Percentiles rank a stretch among this genome's conserved stretches.
Conservation (phyloP, 345 rosid genomes). For the Mangifera indica region DNA sequence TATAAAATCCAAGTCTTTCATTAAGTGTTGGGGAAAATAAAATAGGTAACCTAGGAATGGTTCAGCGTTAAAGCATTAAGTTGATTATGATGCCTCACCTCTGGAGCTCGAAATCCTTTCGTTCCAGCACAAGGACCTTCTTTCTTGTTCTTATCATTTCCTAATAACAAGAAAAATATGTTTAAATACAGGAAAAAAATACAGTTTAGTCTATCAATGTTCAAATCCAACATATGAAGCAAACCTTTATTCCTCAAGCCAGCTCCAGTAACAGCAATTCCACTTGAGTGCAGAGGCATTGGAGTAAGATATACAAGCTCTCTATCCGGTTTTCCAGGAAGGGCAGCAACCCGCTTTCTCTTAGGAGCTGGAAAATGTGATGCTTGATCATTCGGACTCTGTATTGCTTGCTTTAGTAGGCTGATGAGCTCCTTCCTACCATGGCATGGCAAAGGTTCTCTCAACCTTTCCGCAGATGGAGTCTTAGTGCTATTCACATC, state of each 20-base stretch:
- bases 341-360: conserved; percentile 86
- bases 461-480: conserved; percentile 69
- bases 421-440: conserved; percentile 89
- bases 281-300: conserved; percentile 65
- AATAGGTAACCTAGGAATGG: background rate
- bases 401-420: conserved; percentile 70
- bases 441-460: conserved; percentile 90
- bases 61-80: conserved; percentile 1
- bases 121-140: conserved; percentile 98
- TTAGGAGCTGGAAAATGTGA: conserved; percentile 60
- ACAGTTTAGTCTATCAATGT: background rate
- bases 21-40: background rate
- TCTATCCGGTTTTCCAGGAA: conserved; percentile 51
- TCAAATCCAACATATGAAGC: conserved; percentile 11
- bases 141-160: conserved; percentile 55
- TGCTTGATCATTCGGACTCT: conserved; percentile 52
- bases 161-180: conserved; percentile 27
- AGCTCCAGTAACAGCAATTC: conserved; percentile 39
- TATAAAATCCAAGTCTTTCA: background rate
- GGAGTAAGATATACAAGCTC: conserved; percentile 59
- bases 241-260: conserved; percentile 49
- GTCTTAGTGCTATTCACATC: conserved; percentile 64
- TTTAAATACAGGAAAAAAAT: background rate
- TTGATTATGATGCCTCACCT: conserved; percentile 50
- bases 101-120: conserved; percentile 98